Evolutionary conservation across 768 basidiomycete species (phyloP).

Genomic region (Tylopilus vinaceipallidus): DNA sequence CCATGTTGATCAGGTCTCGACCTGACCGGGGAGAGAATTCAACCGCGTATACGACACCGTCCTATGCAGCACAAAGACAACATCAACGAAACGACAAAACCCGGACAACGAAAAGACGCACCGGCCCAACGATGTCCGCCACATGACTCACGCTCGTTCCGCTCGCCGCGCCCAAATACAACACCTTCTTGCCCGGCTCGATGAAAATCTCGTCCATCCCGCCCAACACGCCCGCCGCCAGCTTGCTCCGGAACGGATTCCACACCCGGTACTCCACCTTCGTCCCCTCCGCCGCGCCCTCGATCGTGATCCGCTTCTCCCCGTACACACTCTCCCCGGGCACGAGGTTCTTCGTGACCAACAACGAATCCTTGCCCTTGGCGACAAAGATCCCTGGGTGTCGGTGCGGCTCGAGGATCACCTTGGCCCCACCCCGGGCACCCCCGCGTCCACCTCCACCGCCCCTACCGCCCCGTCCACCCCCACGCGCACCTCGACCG

Average conservation of each 20-base stretch:
- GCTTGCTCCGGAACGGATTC: constrained; percentile 98
- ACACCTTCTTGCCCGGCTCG: constrained; percentile 89
- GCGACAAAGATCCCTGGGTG: constrained; percentile 96
- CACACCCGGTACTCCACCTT: constrained; percentile 98
- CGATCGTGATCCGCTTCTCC: constrained; percentile 93
- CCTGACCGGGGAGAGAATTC: constrained; percentile 97
- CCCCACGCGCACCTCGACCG: constrained; percentile 45
- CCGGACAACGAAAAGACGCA: constrained; percentile 39
- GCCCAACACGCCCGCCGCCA: constrained; percentile 95
- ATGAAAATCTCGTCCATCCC: constrained; percentile 94
- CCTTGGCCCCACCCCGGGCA: constrained; percentile 78
- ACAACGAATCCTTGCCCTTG: constrained; percentile 93
- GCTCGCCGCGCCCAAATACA: constrained; percentile 97
- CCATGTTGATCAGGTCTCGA: constrained; percentile 98
- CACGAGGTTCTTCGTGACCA: constrained; percentile 97
- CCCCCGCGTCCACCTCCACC: constrained; percentile 71
- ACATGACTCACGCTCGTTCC: constrained; percentile 99
- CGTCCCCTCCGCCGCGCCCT: constrained; percentile 67
- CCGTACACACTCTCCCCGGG: constrained; percentile 98
- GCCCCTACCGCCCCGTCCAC: constrained; percentile 51
- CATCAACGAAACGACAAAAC: constrained; percentile 2
- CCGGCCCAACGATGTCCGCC: constrained; percentile 96
- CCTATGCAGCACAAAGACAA: constrained; percentile 43
- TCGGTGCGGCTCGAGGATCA: constrained; percentile 91
- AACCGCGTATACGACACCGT: constrained; percentile 96